A percentile compares a stretch with the other conserved stretches of the same genome.
These are phyloP conservation scores for Coprinopsis marcescibilis DNA, from an alignment of 768 basidiomycete genomes.

Conservation along the genomic window DNA sequence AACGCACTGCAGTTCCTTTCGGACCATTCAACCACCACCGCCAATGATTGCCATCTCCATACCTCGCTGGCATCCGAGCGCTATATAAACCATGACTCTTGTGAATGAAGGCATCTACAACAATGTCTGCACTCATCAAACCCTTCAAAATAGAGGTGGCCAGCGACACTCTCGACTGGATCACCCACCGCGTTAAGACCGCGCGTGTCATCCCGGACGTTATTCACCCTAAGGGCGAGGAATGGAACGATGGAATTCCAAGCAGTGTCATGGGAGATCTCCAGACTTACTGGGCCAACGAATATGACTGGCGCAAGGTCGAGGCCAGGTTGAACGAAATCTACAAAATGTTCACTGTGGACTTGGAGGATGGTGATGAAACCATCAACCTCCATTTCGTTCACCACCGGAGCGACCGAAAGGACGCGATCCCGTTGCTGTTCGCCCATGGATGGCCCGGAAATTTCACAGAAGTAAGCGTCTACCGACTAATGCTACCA, in stretches of 20 bases:
- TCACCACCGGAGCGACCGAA: conserved; percentile 36
- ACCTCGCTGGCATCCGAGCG: too few species aligned
- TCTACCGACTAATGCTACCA: background rate
- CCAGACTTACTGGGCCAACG: conserved; percentile 38
- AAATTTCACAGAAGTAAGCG: conserved; percentile 28
- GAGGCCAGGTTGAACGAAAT: conserved; percentile 44
- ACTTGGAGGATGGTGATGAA: conserved; percentile 40
- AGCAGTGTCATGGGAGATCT: conserved; percentile 35
- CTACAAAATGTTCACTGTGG: conserved; percentile 45
- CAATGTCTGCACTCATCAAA: background rate
- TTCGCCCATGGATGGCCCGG: conserved; percentile 52
- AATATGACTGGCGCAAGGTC: conserved; percentile 44
- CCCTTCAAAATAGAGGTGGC: conserved; percentile 39
- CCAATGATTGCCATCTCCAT: too few species aligned
- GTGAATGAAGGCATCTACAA: too few species aligned
- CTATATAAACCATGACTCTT: too few species aligned
- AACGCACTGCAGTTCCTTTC: too few species aligned
- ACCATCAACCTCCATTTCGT: conserved; percentile 48
- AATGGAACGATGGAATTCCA: conserved; percentile 46
- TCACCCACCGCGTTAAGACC: conserved; percentile 37
- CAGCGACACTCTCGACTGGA: conserved; percentile 30
- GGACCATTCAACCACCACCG: too few species aligned
- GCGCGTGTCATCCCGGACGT: conserved; percentile 40
- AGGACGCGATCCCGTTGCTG: conserved; percentile 44
- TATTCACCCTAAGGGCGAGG: conserved; percentile 33